Evolutionary conservation across 495 filamentous ascomycete species (phyloP), one percentile per base, ranked within the genome.

Genomic region (Penicillium soppii): DNA sequence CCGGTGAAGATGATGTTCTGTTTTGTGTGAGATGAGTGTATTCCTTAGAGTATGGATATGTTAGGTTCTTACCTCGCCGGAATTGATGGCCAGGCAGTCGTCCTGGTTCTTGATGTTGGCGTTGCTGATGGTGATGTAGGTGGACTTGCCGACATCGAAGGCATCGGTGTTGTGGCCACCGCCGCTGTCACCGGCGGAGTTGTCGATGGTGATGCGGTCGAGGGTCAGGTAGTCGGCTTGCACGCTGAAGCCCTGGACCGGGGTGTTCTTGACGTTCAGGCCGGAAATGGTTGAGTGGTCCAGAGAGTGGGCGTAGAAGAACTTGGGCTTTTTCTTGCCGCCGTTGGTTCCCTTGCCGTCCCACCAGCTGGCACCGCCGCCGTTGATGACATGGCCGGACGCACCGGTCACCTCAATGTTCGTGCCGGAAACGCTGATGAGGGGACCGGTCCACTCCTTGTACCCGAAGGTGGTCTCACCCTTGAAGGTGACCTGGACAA

Each of bases 141-240:
- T 73, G 6, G 63, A 71, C 10, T 65, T 64, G 40, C 81, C 75
- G 52, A 88, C 68, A 52, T 87, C 84, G 59, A 87, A 88, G 10
- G 71, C 84, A 59, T 87, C 84, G 7, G 85, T 87, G 69, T 87
- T 88, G 54, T 84, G 79, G 25, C 77, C 83, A 9, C 69, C 66
- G 22, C 60, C 57, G 10, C 46, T 52, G 42, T 83, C 76, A 21
- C 82, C 84, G 13, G 70, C 82, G 2, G 72, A 73, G 70, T 87
- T 82, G 47, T 87, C 79, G 53, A 87, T 77, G 26, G 76, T 83
- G 53, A 86, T 73, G 21, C 65, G 54, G 35, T 62, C 60, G 15
- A 88, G 40, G 1, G 70, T 72, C 9, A 85, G 63, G 32, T 77
- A 72, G n/a, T 69, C 65, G 6, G 67, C 63, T 62, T 81, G 75